Conservation (phyloP, 2,329 filamentous ascomycete species). For the Alternaria dauci region DNA sequence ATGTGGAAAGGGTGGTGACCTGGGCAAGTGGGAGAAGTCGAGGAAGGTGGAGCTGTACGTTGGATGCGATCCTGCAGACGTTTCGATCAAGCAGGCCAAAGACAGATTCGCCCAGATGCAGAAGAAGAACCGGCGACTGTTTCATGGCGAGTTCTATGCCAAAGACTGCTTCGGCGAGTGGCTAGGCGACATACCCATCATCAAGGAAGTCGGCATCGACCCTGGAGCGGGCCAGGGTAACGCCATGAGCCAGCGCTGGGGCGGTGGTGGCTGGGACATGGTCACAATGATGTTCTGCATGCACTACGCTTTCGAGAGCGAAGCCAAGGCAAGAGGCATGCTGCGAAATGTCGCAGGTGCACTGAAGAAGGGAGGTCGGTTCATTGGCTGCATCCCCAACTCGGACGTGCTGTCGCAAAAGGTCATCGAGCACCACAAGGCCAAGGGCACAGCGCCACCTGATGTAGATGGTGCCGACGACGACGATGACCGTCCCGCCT, state of each 20-base stretch:
- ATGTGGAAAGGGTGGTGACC: constrained; percentile 94
- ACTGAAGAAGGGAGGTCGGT: constrained; percentile 91
- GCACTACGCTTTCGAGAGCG: constrained; percentile 97
- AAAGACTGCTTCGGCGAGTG: constrained; percentile 93
- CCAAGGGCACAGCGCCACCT: constrained; percentile 51
- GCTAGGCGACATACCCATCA: constrained; percentile 80
- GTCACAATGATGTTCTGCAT: constrained; percentile 99
- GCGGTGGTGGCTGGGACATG: constrained; percentile 85
- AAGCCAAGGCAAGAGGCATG: constrained; percentile 90
- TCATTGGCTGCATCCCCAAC: constrained; percentile 96
- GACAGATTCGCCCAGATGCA: constrained; percentile 82
- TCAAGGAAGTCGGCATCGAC: constrained; percentile 89
- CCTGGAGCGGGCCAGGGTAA: constrained; percentile 68
- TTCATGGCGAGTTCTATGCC: constrained; percentile 85
- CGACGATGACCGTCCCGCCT: constrained; percentile 46
- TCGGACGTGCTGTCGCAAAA: constrained; percentile 85
- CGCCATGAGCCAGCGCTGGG: constrained; percentile 68
- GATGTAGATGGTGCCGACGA: constrained; percentile 39
- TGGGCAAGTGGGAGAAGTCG: constrained; percentile 95
- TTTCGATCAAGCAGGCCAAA: constrained; percentile 88
- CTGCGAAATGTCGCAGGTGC: constrained; percentile 88
- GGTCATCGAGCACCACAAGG: constrained; percentile 79
- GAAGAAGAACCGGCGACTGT: constrained; percentile 67
- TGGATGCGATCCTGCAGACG: constrained; percentile 89
- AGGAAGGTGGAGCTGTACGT: constrained; percentile 92